Conservation (phyloP, 106 monocot species). For the Platanthera zijinensis region DNA sequence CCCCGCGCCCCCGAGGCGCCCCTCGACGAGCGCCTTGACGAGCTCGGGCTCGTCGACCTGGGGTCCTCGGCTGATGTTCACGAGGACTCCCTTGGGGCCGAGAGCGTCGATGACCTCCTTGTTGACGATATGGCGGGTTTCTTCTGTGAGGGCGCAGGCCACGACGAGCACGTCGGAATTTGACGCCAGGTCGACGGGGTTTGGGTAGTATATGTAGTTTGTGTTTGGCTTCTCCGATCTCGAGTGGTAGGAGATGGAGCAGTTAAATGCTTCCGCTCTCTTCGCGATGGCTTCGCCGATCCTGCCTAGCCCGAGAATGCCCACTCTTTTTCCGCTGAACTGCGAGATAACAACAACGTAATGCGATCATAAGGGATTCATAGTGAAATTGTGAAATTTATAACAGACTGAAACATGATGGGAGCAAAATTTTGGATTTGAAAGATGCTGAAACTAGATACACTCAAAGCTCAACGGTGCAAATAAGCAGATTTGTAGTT, state of each 20-base stretch:
- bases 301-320: constrained; percentile 68
- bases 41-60: constrained; percentile 62
- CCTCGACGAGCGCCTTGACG: constrained; percentile 40
- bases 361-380: background rate
- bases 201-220: constrained; percentile 34
- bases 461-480: too few relatives aligned
- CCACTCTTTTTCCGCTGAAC: constrained; percentile 76
- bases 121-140: constrained; percentile 47
- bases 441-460: too few relatives aligned
- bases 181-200: constrained; percentile 29
- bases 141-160: constrained; percentile 35
- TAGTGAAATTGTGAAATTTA: too few relatives aligned
- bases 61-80: constrained; percentile 52
- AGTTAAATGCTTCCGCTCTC: constrained; percentile 61
- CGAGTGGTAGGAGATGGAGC: constrained; percentile 59
- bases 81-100: constrained; percentile 41
- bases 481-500: too few relatives aligned
- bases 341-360: constrained; percentile 16
- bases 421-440: too few relatives aligned
- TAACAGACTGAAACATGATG: too few relatives aligned
- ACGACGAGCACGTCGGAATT: constrained; percentile 51
- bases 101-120: constrained; percentile 41
- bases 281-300: constrained; percentile 70
- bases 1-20: constrained; percentile 52
- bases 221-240: constrained; percentile 46